Percentiles rank a stretch among this genome's conserved stretches.
Conservation (phyloP, 768 basidiomycete species). For the Mycena rebaudengoi region DNA sequence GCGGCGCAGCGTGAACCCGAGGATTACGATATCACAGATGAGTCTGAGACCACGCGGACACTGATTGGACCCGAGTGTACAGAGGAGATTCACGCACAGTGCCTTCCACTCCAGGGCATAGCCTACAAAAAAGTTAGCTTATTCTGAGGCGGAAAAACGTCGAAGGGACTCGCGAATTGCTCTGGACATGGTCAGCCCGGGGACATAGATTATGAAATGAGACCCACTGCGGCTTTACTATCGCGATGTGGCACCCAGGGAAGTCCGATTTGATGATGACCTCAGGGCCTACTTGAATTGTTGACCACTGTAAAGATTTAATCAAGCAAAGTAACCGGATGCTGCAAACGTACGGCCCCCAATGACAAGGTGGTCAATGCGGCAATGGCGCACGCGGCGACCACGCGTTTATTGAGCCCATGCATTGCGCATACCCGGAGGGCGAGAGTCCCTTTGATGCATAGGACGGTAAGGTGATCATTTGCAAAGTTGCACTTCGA, state of each 20-base stretch:
- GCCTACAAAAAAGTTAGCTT: background rate
- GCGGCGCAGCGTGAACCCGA: background rate
- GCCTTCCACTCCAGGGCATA: background rate
- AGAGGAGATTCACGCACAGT: background rate
- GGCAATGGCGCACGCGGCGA: background rate
- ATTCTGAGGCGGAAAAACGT: background rate
- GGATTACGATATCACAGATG: slow-evolving; percentile 1
- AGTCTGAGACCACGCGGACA: background rate
- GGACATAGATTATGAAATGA: background rate
- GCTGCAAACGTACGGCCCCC: background rate
- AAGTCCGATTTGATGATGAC: background rate
- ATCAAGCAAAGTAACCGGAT: no score
- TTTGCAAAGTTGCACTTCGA: no score
- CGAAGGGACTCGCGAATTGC: background rate
- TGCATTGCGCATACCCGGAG: slow-evolving; percentile 1
- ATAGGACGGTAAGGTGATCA: no score
- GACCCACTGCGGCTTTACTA: background rate
- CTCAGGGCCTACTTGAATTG: background rate
- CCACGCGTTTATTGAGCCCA: slow-evolving; percentile 1
- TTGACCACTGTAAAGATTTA: background rate
- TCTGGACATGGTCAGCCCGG: background rate
- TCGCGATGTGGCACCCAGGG: background rate
- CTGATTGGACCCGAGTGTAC: background rate
- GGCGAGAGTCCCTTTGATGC: background rate
- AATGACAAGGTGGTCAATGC: background rate